Evolutionary conservation across 495 filamentous ascomycete genomes (phyloP).

Genomic region (Neurospora tetraspora): DNA sequence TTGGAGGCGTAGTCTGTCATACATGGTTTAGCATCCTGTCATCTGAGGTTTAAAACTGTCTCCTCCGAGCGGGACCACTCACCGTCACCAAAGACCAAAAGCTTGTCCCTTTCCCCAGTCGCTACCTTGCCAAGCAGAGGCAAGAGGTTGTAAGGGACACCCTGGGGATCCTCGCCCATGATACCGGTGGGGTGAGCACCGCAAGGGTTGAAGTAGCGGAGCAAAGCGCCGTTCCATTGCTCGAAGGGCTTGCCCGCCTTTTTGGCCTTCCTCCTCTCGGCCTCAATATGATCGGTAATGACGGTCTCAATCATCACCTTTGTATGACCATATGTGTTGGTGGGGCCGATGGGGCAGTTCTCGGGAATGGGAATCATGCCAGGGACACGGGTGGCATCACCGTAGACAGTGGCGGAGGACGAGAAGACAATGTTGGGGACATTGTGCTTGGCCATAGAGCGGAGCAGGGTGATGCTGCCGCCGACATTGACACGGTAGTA

Average conservation of each 20-base stretch:
- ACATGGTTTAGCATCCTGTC: background rate
- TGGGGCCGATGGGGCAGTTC: conserved; percentile 88
- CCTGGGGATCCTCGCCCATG: conserved; percentile 97
- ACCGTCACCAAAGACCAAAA: conserved; percentile 92
- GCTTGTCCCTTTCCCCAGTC: conserved; percentile 87
- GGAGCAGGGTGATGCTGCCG: conserved; percentile 80
- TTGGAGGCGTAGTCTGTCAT: conserved; percentile 76
- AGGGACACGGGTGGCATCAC: conserved; percentile 89
- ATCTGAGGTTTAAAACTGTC: background rate
- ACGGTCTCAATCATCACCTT: conserved; percentile 84
- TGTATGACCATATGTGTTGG: conserved; percentile 94
- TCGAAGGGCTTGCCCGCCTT: conserved; percentile 68
- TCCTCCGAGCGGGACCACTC: conserved; percentile 17
- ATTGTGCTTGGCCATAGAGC: conserved; percentile 78
- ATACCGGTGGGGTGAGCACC: conserved; percentile 91
- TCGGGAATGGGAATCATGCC: conserved; percentile 99
- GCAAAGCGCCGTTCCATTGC: conserved; percentile 85
- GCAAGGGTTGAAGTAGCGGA: conserved; percentile 96
- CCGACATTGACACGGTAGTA: conserved; percentile 97
- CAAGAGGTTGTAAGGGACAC: conserved; percentile 90
- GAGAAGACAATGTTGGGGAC: conserved; percentile 98
- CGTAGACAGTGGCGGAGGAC: conserved; percentile 91
- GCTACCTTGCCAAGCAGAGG: conserved; percentile 92
- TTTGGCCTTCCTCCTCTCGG: conserved; percentile 72
- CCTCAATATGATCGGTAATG: conserved; percentile 83